phyloP scores from a whole-genome alignment of 176 grass and related monocot genomes.

The Avena insularis region DNA sequence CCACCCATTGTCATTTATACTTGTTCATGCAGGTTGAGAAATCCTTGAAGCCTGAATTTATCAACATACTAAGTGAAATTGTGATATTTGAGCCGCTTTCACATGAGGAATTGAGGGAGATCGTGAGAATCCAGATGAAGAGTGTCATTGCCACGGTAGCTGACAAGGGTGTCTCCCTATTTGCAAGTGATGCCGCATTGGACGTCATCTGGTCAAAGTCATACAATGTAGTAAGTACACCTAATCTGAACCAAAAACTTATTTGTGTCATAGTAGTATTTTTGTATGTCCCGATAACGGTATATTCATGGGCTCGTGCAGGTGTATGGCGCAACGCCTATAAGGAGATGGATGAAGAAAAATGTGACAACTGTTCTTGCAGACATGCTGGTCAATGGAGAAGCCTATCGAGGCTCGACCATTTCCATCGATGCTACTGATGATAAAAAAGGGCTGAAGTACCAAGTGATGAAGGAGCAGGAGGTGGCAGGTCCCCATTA shows the following conservation, averaged over 20 bases:
- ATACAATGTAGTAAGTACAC: neutral
- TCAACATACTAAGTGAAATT: neutral
- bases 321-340: neutral
- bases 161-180: neutral
- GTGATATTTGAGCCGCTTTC: neutral
- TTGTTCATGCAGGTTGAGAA: neutral
- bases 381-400: constrained; percentile 6
- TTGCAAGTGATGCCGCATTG: neutral
- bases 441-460: neutral
- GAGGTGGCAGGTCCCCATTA: neutral
- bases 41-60: neutral
- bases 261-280: neutral
- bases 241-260: neutral
- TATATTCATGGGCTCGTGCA: neutral
- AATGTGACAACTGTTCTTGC: neutral
- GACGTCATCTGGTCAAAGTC: neutral
- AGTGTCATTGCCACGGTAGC: neutral
- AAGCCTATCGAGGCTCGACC: neutral
- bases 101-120: neutral
- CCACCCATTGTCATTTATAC: neutral
- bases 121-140: constrained; percentile 1
- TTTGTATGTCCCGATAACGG: neutral
- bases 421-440: neutral
- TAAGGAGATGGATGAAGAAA: neutral
- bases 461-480: neutral